phyloP scores from a whole-genome alignment of 2,329 filamentous ascomycete genomes.

The Basipetospora chlamydospora region DNA sequence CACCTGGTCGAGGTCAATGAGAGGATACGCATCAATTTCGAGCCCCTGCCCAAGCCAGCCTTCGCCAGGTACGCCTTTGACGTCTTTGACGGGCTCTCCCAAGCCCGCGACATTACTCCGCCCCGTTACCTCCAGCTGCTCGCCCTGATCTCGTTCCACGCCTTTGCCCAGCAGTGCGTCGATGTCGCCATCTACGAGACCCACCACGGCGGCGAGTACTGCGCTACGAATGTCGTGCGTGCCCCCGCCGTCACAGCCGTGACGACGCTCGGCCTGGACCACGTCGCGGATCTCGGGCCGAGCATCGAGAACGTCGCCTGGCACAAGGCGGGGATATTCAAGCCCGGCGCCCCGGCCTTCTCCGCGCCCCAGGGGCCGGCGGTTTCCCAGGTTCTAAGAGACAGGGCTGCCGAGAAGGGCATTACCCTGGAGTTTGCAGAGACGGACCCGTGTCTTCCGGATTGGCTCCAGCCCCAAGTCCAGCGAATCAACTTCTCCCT shows the following conservation, averaged over 20 bases:
- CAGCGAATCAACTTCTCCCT: constrained; percentile 19
- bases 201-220: constrained; percentile 29
- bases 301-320: constrained; percentile 32
- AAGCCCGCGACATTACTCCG: constrained; percentile 6
- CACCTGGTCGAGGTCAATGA: constrained; percentile 28
- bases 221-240: constrained; percentile 32
- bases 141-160: constrained; percentile 26
- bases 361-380: constrained; percentile 16
- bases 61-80: constrained; percentile 31
- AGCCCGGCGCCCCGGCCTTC: constrained; percentile 22
- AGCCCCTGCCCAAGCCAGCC: constrained; percentile 18
- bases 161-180: constrained; percentile 27
- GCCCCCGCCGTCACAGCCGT: constrained; percentile 27
- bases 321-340: constrained; percentile 38
- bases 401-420: constrained; percentile 19
- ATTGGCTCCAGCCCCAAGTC: constrained; percentile 13
- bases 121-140: constrained; percentile 23
- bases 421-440: constrained; percentile 15
- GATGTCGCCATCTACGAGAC: constrained; percentile 29
- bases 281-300: constrained; percentile 25
- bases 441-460: constrained; percentile 10
- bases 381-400: constrained; percentile 16
- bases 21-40: constrained; percentile 25
- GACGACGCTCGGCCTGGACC: constrained; percentile 31
- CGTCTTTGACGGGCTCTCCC: constrained; percentile 22